Conservation (phyloP, 805 yeast species). For the Kluyveromyces nonfermentans region DNA sequence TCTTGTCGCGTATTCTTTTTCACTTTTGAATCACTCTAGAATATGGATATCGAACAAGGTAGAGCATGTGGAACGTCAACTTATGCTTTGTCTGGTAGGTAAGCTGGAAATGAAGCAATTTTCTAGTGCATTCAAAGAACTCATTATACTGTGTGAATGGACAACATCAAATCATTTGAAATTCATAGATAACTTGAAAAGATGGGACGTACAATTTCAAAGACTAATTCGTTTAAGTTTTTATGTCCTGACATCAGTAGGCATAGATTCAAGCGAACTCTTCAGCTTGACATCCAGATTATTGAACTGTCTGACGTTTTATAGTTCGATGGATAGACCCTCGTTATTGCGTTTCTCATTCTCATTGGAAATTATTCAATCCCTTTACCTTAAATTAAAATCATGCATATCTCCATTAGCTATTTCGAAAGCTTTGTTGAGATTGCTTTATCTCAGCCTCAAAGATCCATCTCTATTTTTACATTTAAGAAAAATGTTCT, state of each 20-base stretch:
- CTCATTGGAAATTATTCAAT: neutral
- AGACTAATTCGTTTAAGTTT: constrained; percentile 18
- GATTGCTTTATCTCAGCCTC: neutral
- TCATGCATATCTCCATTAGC: neutral
- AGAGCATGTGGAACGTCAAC: neutral
- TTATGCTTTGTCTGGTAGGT: neutral
- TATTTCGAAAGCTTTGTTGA: neutral
- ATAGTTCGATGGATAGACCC: neutral
- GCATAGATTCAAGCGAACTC: neutral
- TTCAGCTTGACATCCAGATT: neutral
- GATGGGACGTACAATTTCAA: constrained; percentile 21
- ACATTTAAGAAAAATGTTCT: neutral
- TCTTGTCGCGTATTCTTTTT: neutral
- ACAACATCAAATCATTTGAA: neutral
- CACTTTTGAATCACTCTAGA: neutral
- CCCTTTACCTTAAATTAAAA: neutral
- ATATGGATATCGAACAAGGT: neutral
- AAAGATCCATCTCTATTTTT: neutral
- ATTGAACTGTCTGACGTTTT: neutral
- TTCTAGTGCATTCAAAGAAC: neutral
- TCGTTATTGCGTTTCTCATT: constrained; percentile 1
- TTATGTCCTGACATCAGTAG: constrained; percentile 17
- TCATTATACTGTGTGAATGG: neutral
- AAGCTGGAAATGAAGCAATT: neutral
- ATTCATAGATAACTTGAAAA: neutral